Evolutionary conservation across 345 rosid genomes (phyloP).

Genomic region (Lumnitzera littorea): DNA sequence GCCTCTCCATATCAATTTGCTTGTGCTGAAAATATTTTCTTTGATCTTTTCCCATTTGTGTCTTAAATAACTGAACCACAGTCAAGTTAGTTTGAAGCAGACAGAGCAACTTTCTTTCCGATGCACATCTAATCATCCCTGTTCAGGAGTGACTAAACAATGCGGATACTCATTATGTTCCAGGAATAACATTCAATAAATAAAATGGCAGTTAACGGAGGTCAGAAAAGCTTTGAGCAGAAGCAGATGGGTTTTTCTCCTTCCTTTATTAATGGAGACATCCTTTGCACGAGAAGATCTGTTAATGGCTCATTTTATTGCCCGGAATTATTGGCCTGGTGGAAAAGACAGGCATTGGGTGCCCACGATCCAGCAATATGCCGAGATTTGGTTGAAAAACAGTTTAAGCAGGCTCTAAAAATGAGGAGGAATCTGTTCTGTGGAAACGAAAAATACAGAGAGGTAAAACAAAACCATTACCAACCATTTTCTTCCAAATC

Average conservation of each 20-base stretch:
- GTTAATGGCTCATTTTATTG: neutral
- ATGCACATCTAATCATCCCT: no score
- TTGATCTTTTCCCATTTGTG: no score
- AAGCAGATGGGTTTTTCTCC: neutral
- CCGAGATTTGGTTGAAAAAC: neutral
- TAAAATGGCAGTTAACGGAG: no score
- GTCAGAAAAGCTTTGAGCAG: no score
- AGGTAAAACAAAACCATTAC: constrained; percentile 1
- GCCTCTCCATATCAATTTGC: no score
- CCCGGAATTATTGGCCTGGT: neutral
- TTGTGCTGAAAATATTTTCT: no score
- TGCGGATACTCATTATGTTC: no score
- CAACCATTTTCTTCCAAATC: neutral
- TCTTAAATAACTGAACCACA: no score
- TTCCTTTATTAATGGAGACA: neutral
- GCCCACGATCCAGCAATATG: constrained; percentile 1
- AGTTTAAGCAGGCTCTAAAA: constrained; percentile 7
- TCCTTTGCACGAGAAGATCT: neutral
- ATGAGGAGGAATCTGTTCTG: neutral
- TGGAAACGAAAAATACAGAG: neutral
- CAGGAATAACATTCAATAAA: no score
- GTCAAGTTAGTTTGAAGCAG: no score
- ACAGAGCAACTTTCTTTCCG: no score
- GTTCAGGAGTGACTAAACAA: no score
- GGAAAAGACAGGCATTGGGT: constrained; percentile 17